These are phyloP conservation scores for Malus hybrid DNA, from an alignment of 331 rosid species.

Conservation along the genomic window DNA sequence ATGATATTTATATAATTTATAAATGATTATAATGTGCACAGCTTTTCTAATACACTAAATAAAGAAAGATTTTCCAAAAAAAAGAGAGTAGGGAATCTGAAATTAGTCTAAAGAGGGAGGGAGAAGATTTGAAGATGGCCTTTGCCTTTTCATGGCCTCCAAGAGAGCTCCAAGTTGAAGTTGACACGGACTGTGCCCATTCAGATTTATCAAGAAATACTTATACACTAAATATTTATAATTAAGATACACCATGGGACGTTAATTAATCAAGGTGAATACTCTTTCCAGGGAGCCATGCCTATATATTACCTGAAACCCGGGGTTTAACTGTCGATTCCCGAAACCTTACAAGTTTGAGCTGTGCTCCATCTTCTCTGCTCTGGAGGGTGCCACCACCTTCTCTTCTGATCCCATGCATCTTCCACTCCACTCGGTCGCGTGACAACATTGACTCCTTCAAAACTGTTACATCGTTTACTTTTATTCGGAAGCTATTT, in stretches of 20 bases:
- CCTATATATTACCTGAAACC: background rate
- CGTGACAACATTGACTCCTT: background rate
- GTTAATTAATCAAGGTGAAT: background rate
- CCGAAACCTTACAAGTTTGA: background rate
- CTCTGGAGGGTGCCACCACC: constrained; percentile 4
- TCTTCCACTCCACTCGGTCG: background rate
- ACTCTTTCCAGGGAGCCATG: background rate
- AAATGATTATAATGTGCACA: too few species aligned
- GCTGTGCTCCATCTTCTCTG: background rate
- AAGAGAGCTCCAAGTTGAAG: constrained; percentile 21
- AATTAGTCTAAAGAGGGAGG: background rate
- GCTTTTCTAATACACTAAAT: background rate
- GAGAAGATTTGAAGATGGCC: background rate
- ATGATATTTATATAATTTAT: background rate
- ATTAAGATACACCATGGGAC: background rate
- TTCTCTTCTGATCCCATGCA: background rate
- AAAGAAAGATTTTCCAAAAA: constrained; percentile 6
- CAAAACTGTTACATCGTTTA: background rate
- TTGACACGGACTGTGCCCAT: constrained; percentile 29
- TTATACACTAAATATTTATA: background rate
- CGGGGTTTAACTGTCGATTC: background rate
- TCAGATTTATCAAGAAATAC: constrained; percentile 25
- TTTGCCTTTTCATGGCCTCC: constrained; percentile 40
- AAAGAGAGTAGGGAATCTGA: background rate
- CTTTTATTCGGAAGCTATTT: too few species aligned